Base-by-base conservation (phyloP, 495 filamentous ascomycete species). In the Aspergillus sparsus region DNA sequence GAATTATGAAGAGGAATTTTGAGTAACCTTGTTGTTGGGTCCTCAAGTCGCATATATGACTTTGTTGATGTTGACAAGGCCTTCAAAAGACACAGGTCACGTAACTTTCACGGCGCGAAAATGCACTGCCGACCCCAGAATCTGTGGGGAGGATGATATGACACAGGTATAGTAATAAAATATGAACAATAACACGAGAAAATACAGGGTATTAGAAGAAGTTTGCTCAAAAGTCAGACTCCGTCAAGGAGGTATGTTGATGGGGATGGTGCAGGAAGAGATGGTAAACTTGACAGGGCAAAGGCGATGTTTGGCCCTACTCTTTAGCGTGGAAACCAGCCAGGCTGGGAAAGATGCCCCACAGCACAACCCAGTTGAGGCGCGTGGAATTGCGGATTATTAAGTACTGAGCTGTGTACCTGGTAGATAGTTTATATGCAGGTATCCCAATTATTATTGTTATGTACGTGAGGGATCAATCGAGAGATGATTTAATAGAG, bases 281-380 rank as follows among this genome's bases (percentile, higher is more conserved):
- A 67, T 72, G 71, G 69, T 59, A 57, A 74, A 72, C 62, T 69
- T 68, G 69, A 77, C 66, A 76, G 71, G 71, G 71, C 66, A 73
- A 50, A 74, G 73, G 69, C 64, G 71, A 75, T 78, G 74, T 78
- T 78, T 78, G 77, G 77, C 75, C 75, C 74, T 75, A 78, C 60
- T 72, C 66, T 72, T 51, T 80, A 80, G 77, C 77, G 77, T 73
- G 74, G 69, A 77, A 76, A 71, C 66, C 64, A 69, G 67, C 66
- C 66, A 67, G 66, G 64, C 66, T 71, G 69, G 64, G 60, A 68
- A 62, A 67, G 69, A 66, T 66, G 73, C 75, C 74, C 75, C 77
- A 78, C 77, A 70, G 64, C 71, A 68, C 55, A 68, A 65, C 60
- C 68, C 60, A 60, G 53, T 63, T 53, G 58, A 68, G 71, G 66